These are phyloP conservation scores for Termitomyces titanicus DNA, from an alignment of 768 basidiomycete species.

Conservation along the genomic window DNA sequence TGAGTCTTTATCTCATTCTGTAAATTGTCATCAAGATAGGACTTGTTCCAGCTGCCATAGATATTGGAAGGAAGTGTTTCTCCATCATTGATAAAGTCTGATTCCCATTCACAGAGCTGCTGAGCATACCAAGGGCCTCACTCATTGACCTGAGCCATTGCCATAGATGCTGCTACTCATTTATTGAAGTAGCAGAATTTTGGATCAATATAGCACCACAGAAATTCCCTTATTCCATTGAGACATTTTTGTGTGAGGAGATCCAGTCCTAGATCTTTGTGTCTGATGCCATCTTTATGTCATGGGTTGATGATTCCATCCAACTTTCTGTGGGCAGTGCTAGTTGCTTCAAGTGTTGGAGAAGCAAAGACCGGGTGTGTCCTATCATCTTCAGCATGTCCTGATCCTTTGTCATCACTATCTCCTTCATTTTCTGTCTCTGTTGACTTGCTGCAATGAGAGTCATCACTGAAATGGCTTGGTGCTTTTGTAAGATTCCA, in stretches of 20 bases:
- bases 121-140: not conserved
- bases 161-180: not conserved
- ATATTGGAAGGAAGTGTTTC: not conserved
- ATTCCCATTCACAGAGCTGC: not conserved
- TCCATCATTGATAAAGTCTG: not conserved
- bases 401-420: not conserved
- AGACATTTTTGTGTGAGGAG: slow-evolving; percentile 3
- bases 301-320: not conserved
- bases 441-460: too few species aligned
- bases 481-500: too few species aligned
- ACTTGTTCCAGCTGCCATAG: not conserved
- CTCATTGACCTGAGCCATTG: not conserved
- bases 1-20: not conserved
- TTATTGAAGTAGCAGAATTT: not conserved
- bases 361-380: not conserved
- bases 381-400: not conserved
- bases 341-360: not conserved
- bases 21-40: not conserved
- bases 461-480: too few species aligned
- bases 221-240: not conserved
- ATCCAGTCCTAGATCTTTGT: slow-evolving; percentile 2
- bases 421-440: not conserved
- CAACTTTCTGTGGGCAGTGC: not conserved
- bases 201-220: not conserved
- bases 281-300: not conserved